Base-by-base conservation (phyloP, 805 yeast species). In the Yarrowia alimentaria region DNA sequence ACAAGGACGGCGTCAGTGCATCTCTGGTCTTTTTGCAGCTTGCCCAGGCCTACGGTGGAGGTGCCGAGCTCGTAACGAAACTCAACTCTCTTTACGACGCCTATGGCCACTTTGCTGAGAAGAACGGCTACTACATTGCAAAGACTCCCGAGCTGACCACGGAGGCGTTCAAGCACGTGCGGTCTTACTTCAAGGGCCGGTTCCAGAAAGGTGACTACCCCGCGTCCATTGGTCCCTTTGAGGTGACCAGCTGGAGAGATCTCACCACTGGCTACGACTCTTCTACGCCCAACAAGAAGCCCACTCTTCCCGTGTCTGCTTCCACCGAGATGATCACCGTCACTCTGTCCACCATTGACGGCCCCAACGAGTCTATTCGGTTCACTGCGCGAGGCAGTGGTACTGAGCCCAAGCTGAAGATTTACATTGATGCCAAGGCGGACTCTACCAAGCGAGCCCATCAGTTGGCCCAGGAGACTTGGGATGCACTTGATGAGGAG, bases 361-460 rank as follows among this genome's bases (percentile, higher is more conserved):
- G 56, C 12, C 54, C 48, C 6, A 64, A 60, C 2, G 76, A 71
- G 32, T 57, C 56, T 16, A 80, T 87, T 2, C 68, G 95, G 26
- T 81, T 90, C 61, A 90, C 98, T 0, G 80, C 86, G 43, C 75
- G 99, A 49, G 97, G 97, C 0, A 87, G 96, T 3, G 99, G 99
- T 9, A 91, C 99, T 0, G 99, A 91, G 64, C 97, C 97, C 2
- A 91, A 91, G 64, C 71, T 91, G 56, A 91, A 91, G 65, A 85
- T 91, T 0, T 91, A 91, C 67, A 81, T 91, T 25, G 99, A 91
- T 62, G 93, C 94, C 0, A 66, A 66, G 32, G 74, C 87, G 0
- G 43, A 55, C 0, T 64, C 69, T 7, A 85, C 75, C 34, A 60
- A 54, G 0, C 61, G 65, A 3, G 85, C 96, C 0, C 54, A 58